Base-by-base conservation (phyloP, 176 grass and related monocot genomes). In the Triticum monococcum region DNA sequence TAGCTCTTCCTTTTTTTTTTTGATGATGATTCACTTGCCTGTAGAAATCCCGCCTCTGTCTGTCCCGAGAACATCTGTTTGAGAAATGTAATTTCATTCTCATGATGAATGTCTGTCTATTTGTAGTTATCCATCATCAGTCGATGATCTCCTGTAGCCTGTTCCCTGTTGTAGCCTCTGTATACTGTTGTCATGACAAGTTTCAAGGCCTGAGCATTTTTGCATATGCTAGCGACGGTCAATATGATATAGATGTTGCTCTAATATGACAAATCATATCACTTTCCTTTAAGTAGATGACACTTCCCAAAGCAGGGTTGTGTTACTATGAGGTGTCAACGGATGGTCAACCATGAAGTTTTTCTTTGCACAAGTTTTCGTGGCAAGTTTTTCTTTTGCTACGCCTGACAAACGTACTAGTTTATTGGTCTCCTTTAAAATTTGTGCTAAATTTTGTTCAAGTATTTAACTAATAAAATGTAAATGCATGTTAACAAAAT, bases 181-280 rank as follows among this genome's bases (percentile, higher is more conserved):
- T 50, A 79, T 83, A 90, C 30, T 70, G 31, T 79, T 79, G 81
- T 54, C 72, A 67, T 36, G 71, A 40, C 38, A 6, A 3, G 20
- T 86, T 12, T 61, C 11, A 63, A 36, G 88, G 35, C 88, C 88
- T 71, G 36, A 86, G 88, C 83, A 86, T 81, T 86, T 89, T 81
- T 37, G 61, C 45, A 69, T 86, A 28, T 81, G 88, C 48, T 20
- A 75, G 20, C 18, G 56, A 59, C 56, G 56, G 56, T 56, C 50
- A 54, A 54, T 54, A 54, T 54, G 50, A 54, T 18, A 54, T 54
- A 54, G 50, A 20, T 56, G 17, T 56, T 59, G 56, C 56, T 59
- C 20, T 59, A 59, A 22, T 59, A 59, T 59, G 17, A 17, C 50
- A 59, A 22, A 59, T 20, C 8, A 59, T 59, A 59, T 59, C 22